phyloP scores from a whole-genome alignment of 2,329 filamentous ascomycete genomes.

The Fusarium sp. region DNA sequence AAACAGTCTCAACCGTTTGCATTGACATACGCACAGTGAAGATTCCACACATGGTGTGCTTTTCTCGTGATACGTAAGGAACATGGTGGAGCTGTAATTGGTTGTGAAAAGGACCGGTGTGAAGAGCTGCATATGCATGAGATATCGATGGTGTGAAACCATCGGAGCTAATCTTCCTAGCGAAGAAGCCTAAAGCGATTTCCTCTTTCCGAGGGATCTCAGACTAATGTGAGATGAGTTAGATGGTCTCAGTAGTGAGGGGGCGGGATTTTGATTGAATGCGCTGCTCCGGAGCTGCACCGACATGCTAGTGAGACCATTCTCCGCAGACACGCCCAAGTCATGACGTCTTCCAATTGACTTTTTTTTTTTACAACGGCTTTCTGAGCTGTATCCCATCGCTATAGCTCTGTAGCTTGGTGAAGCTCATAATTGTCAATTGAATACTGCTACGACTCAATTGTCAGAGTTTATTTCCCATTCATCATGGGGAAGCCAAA shows the following conservation, averaged over 20 bases:
- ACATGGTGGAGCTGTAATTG: not conserved
- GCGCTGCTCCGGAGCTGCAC: not conserved
- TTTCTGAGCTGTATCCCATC: not conserved
- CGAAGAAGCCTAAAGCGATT: not conserved
- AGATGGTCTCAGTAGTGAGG: not conserved
- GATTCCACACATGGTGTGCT: not conserved
- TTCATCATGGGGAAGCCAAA: not conserved
- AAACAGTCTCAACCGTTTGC: not conserved
- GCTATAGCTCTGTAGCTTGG: not conserved
- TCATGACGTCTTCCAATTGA: conserved; percentile 33
- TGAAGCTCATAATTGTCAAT: not conserved
- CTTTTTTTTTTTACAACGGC: not conserved
- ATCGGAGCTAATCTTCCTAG: conserved; percentile 19
- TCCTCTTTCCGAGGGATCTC: not conserved
- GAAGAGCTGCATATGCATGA: conserved; percentile 7
- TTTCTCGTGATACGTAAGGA: not conserved
- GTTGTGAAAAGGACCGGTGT: conserved; percentile 4
- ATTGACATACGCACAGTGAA: not conserved
- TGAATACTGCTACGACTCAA: not conserved
- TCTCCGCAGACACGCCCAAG: conserved; percentile 9
- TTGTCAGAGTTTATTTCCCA: not conserved
- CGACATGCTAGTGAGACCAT: not conserved
- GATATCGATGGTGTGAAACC: not conserved
- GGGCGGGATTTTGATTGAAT: not conserved
- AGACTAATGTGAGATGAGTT: not conserved